phyloP scores from a whole-genome alignment of 2,329 filamentous ascomycete species.

The Trichocomaceae sp. region DNA sequence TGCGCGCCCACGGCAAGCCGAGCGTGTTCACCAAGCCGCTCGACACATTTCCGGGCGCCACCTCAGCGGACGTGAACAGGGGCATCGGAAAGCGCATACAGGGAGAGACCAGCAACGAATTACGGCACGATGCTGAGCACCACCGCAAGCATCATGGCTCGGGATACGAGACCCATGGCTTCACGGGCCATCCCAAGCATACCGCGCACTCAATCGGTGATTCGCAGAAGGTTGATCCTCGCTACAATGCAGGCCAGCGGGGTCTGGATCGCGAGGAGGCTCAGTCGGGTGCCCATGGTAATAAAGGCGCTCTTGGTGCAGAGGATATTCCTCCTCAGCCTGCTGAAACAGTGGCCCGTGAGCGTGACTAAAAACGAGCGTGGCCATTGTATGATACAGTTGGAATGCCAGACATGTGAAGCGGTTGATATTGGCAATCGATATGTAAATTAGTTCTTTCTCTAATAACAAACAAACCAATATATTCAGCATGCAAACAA shows the following conservation, averaged over 20 bases:
- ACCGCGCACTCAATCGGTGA: not conserved
- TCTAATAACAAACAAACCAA: not conserved
- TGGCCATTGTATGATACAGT: not conserved
- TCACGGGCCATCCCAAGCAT: slow-evolving; percentile 16
- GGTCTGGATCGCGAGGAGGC: slow-evolving; percentile 25
- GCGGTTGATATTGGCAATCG: not conserved
- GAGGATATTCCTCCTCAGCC: slow-evolving; percentile 20
- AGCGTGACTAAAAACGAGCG: not conserved
- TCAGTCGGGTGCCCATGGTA: slow-evolving; percentile 17
- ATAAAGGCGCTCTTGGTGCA: slow-evolving; percentile 26
- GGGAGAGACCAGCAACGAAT: slow-evolving; percentile 45
- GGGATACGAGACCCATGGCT: slow-evolving; percentile 42
- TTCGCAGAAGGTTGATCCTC: slow-evolving; percentile 19
- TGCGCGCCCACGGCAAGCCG: slow-evolving; percentile 38
- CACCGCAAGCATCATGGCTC: slow-evolving; percentile 36
- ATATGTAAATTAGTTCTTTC: not conserved
- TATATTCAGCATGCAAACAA: not conserved
- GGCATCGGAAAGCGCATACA: slow-evolving; percentile 48
- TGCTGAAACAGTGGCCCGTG: slow-evolving; percentile 13
- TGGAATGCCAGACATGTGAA: not conserved
- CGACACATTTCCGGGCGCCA: slow-evolving; percentile 46
- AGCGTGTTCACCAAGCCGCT: slow-evolving; percentile 37
- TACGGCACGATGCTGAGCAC: slow-evolving; percentile 42
- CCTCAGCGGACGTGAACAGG: slow-evolving; percentile 48
- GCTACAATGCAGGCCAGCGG: slow-evolving; percentile 22